Conservation (phyloP, 192 early-diverging fungal genomes). For the Thamnidium elegans region DNA sequence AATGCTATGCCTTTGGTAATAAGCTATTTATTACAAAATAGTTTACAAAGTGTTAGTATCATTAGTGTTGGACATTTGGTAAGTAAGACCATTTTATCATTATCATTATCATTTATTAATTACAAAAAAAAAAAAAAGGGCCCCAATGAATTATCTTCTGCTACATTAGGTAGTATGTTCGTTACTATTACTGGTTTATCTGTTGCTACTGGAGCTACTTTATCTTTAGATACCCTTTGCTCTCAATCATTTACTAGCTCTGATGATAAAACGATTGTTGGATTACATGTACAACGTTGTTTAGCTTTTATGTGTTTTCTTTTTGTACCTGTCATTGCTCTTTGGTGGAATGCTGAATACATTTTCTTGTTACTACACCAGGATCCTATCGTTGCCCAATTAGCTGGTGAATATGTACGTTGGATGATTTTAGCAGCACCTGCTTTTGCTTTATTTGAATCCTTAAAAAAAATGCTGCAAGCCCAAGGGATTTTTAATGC, state of each 20-base stretch:
- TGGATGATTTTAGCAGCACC: constrained; percentile 68
- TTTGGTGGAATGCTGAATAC: constrained; percentile 66
- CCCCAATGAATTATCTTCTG: constrained; percentile 61
- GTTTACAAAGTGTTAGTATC: constrained; percentile 60
- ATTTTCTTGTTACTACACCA: constrained; percentile 75
- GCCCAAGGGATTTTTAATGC: constrained; percentile 75
- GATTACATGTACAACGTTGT: constrained; percentile 75
- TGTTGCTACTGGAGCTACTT: constrained; percentile 61
- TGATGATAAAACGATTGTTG: constrained; percentile 57
- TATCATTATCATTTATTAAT: neutral
- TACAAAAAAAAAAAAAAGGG: constrained; percentile 19
- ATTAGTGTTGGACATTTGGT: constrained; percentile 66
- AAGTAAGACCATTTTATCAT: constrained; percentile 1
- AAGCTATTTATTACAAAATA: constrained; percentile 66
- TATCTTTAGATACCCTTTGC: constrained; percentile 75
- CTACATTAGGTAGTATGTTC: constrained; percentile 69
- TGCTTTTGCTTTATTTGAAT: constrained; percentile 77
- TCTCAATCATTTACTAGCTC: constrained; percentile 69
- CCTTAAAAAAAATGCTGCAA: constrained; percentile 82
- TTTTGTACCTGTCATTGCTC: constrained; percentile 62
- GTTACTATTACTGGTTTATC: constrained; percentile 65
- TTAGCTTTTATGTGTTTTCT: constrained; percentile 70
- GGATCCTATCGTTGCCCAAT: constrained; percentile 59
- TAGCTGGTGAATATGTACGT: constrained; percentile 63
- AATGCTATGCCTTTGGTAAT: constrained; percentile 53